Evolutionary conservation across 306 rosid genomes (phyloP), one percentile per base, ranked within the genome.

Genomic region (Corylus americana): DNA sequence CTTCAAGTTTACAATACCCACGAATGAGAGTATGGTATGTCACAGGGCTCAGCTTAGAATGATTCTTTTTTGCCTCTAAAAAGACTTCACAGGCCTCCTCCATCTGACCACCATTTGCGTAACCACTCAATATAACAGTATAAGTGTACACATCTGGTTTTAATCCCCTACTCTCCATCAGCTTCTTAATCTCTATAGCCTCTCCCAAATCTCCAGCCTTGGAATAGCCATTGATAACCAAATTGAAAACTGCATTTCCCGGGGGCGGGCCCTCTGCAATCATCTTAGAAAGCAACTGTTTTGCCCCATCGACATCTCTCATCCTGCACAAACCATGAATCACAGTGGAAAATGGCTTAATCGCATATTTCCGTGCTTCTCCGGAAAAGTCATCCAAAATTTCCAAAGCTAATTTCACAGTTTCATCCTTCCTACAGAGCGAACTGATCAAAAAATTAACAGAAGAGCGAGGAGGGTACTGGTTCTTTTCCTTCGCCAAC

Each of bases 151-250:
- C 88, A 88, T 91, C 97, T 1, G 97, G 97, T 73, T 87, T 92
- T 82, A 94, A 86, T 13, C 98, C 98, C 79, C 98, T 90, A 73
- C 80, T 83, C 76, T 88, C 89, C 96, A 91, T 90, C 59, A 90
- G 77, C 81, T 78, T 87, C 84, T 88, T 57, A 79, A 88, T 83
- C 71, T 90, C 87, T 75, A 89, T 29, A 61, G 97, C 97, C 77
- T 87, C 88, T 61, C 55, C 86, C 81, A 89, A 77, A 55, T 91
- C 91, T 20, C 95, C 94, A 10, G 76, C 85, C 82, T 90, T 87
- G 2, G 91, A 81, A 80, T 80, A 90, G 5, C 83, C 91, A 11
- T 86, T 89, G 64, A 92, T 89, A 39, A 90, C 83, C 10, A 77
- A 81, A 79, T 94, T 94, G 88, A 92, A 94, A 79, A 84, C 90